phyloP scores from a whole-genome alignment of 495 filamentous ascomycete species.

The Lepraria neglecta region DNA sequence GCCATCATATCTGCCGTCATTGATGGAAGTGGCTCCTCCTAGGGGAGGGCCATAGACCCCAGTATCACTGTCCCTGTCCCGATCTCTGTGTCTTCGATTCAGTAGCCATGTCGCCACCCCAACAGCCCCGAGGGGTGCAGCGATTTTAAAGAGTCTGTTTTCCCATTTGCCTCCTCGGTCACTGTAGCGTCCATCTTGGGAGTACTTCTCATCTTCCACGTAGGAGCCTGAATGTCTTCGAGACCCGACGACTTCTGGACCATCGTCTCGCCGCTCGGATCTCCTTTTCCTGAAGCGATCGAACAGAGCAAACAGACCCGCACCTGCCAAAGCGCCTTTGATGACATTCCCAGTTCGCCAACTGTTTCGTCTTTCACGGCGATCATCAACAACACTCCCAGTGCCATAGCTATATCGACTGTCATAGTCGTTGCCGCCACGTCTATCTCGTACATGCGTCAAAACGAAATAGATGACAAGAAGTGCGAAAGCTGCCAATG shows the following conservation, averaged over 20 bases:
- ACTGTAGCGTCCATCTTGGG: constrained; percentile 47
- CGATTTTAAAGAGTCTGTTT: constrained; percentile 59
- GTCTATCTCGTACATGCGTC: constrained; percentile 54
- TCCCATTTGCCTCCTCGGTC: constrained; percentile 62
- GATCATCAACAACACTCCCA: constrained; percentile 35
- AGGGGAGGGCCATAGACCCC: constrained; percentile 42
- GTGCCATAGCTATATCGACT: constrained; percentile 49
- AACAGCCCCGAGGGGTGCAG: constrained; percentile 60
- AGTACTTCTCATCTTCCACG: constrained; percentile 33
- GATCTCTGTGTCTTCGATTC: constrained; percentile 50
- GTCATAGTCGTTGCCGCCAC: constrained; percentile 44
- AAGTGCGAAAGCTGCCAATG: constrained; percentile 62
- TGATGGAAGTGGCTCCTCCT: constrained; percentile 24
- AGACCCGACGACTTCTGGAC: constrained; percentile 33
- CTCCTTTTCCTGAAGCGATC: constrained; percentile 38
- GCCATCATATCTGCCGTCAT: constrained; percentile 9
- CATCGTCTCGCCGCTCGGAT: constrained; percentile 30
- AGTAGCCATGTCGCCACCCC: constrained; percentile 59
- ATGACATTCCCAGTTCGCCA: constrained; percentile 33
- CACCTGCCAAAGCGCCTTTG: constrained; percentile 52
- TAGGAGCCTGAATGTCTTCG: constrained; percentile 27
- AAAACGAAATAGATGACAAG: constrained; percentile 67
- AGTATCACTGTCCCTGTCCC: constrained; percentile 53
- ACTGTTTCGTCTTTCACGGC: constrained; percentile 21
- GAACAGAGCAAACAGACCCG: constrained; percentile 54